These are phyloP conservation scores for Lasiosphaeria miniovina DNA, from an alignment of 495 filamentous ascomycete species.

Conservation along the genomic window DNA sequence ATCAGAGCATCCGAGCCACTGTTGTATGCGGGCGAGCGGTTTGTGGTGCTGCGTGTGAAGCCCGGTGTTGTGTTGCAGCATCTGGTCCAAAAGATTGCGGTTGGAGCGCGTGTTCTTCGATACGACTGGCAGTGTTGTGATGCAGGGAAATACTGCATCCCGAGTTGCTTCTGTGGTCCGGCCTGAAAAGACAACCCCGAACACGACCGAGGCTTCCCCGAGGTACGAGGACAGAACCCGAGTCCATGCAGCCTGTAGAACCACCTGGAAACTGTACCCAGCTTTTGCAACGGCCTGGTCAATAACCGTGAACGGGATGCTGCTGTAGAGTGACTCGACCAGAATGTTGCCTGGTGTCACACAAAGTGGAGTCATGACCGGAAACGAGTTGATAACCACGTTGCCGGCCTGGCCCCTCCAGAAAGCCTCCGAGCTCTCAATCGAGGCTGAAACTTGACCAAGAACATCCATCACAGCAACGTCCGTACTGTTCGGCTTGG, in stretches of 20 bases:
- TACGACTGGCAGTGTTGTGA: constrained; percentile 68
- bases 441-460: constrained; percentile 31
- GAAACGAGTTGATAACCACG: constrained; percentile 60
- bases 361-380: constrained; percentile 62
- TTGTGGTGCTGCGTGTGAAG: constrained; percentile 67
- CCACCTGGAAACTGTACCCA: constrained; percentile 67
- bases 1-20: constrained; percentile 57
- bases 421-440: constrained; percentile 46
- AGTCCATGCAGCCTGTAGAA: constrained; percentile 72
- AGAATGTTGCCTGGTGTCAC: constrained; percentile 35
- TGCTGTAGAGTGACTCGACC: constrained; percentile 40
- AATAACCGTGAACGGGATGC: constrained; percentile 38
- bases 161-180: constrained; percentile 54
- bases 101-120: constrained; percentile 51
- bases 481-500: constrained; percentile 29
- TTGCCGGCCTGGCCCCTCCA: constrained; percentile 57
- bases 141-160: constrained; percentile 63
- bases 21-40: constrained; percentile 64
- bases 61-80: constrained; percentile 58
- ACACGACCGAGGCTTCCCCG: constrained; percentile 64
- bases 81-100: constrained; percentile 49
- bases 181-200: constrained; percentile 73
- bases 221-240: constrained; percentile 66
- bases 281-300: constrained; percentile 49
- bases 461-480: constrained; percentile 53